These are phyloP conservation scores for Tremella mesenterica DNA, from an alignment of 768 basidiomycete genomes.

Conservation along the genomic window DNA sequence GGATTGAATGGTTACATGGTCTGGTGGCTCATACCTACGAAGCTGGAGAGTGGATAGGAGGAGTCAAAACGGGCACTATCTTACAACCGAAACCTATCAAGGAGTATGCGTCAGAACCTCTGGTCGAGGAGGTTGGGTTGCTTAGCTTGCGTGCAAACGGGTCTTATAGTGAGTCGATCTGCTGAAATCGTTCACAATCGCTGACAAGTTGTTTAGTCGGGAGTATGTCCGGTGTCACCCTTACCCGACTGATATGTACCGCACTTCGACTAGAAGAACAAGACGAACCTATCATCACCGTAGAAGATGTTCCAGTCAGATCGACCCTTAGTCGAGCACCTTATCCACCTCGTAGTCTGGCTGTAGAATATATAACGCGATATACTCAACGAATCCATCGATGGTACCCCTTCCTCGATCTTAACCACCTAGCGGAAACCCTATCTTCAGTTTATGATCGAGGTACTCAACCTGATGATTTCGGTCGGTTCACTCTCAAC, in stretches of 20 bases:
- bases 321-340: not conserved
- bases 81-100: not conserved
- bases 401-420: conserved; percentile 9
- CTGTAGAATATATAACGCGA: not conserved
- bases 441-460: not conserved
- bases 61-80: conserved; percentile 1
- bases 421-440: not conserved
- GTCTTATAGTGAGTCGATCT: conserved; percentile 4
- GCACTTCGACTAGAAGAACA: not conserved
- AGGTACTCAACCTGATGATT: not conserved
- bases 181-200: not conserved
- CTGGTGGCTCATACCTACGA: conserved; percentile 1
- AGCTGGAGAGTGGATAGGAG: not conserved
- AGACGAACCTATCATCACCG: not conserved
- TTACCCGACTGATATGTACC: not conserved
- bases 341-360: not conserved
- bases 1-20: conserved; percentile 1
- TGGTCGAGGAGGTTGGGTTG: conserved; percentile 5
- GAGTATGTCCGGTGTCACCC: conserved; percentile 5
- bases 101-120: not conserved
- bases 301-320: not conserved
- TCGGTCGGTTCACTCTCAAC: not conserved
- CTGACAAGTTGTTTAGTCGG: conserved; percentile 2
- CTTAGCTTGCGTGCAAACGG: not conserved
- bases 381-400: conserved; percentile 1